Conservation (phyloP, 176 grass and related monocot genomes). For the Zea luxurians region DNA sequence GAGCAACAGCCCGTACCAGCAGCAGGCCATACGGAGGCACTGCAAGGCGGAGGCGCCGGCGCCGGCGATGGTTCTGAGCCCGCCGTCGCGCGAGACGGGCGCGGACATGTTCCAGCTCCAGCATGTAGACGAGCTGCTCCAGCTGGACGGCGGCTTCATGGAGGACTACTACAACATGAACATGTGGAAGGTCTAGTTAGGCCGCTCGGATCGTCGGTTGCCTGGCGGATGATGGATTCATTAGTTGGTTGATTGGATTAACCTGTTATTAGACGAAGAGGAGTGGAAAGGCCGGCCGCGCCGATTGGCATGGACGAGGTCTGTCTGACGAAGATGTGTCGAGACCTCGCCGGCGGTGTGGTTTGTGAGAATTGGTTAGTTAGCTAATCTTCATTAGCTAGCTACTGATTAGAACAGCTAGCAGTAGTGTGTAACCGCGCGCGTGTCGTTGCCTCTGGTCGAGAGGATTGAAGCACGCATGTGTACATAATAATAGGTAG, state of each 20-base stretch:
- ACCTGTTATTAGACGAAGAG: not conserved
- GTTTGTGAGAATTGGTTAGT: not conserved
- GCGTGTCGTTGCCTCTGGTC: too few relatives aligned
- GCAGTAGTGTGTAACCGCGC: not conserved
- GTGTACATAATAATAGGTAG: too few relatives aligned
- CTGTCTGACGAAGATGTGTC: not conserved
- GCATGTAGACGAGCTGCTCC: not conserved
- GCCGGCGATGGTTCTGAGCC: not conserved
- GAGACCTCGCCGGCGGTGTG: not conserved
- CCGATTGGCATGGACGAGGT: not conserved
- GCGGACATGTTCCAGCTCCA: not conserved
- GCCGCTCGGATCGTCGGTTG: not conserved
- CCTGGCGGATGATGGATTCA: not conserved
- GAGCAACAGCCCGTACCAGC: too few relatives aligned
- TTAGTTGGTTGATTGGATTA: not conserved
- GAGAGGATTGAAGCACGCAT: too few relatives aligned
- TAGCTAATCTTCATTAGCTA: not conserved
- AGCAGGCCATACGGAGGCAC: constrained; percentile 46
- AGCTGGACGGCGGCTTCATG: constrained; percentile 31
- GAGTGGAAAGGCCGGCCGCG: too few relatives aligned
- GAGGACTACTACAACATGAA: not conserved
- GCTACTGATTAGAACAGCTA: not conserved
- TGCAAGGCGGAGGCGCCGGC: constrained; percentile 25
- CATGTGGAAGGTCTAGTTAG: not conserved
- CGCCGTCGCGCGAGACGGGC: not conserved